Evolutionary conservation across 2,329 filamentous ascomycete genomes (phyloP).

Genomic region (Nemania serpens): DNA sequence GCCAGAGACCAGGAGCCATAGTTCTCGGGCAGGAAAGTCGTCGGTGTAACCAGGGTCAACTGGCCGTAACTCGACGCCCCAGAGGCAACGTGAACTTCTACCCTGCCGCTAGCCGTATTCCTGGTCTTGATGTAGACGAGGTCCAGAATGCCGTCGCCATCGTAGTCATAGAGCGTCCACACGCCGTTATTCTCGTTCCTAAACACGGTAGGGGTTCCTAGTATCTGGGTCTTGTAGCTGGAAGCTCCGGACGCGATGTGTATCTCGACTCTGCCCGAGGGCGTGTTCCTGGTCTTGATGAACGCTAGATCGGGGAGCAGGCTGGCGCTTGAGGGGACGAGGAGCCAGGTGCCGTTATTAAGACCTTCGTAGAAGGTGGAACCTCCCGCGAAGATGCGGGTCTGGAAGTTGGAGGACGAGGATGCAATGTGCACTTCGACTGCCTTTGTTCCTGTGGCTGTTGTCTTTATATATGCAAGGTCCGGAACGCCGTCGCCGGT

Average conservation of each 20-base stretch:
- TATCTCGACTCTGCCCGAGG: constrained; percentile 13
- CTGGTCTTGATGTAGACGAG: constrained; percentile 21
- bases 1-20: constrained; percentile 16
- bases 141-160: constrained; percentile 13
- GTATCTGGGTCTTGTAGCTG: neutral
- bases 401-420: constrained; percentile 16
- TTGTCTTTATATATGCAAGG: constrained; percentile 22
- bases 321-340: constrained; percentile 10
- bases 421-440: constrained; percentile 25
- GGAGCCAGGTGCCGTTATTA: constrained; percentile 18
- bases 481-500: constrained; percentile 2
- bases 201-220: constrained; percentile 6
- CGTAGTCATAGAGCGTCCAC: constrained; percentile 20
- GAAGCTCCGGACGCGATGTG: constrained; percentile 20
- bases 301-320: constrained; percentile 17
- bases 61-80: constrained; percentile 11
- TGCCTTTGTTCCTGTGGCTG: neutral
- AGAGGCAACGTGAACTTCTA: constrained; percentile 17
- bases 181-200: constrained; percentile 14
- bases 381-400: constrained; percentile 15
- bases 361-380: constrained; percentile 8
- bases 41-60: constrained; percentile 3
- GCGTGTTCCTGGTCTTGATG: constrained; percentile 23
- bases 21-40: constrained; percentile 10
- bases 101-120: constrained; percentile 1